Conservation (phyloP, 169 alveolate genomes). For the Perkinsus olseni region DNA sequence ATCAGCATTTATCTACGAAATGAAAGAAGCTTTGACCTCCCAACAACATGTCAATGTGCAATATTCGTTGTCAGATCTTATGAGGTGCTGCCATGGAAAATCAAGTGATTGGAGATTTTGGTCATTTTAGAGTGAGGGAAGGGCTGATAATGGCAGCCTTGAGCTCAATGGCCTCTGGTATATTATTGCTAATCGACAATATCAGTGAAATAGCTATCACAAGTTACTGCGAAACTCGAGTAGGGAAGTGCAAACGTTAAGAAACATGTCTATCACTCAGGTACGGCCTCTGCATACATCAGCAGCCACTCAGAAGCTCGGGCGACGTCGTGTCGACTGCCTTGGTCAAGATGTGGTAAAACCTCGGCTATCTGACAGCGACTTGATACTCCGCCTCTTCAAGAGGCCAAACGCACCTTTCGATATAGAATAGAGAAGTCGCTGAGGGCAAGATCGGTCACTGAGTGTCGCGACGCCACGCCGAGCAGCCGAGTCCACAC, state of each 20-base stretch:
- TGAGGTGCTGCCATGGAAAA: too few species aligned
- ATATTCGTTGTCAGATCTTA: too few species aligned
- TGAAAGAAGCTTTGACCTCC: too few species aligned
- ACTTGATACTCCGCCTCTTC: neutral
- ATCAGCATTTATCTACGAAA: too few species aligned
- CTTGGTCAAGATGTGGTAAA: neutral
- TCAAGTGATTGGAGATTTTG: too few species aligned
- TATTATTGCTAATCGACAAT: too few species aligned
- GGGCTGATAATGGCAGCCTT: too few species aligned
- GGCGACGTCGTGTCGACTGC: neutral
- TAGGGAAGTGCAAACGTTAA: neutral
- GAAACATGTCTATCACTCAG: neutral
- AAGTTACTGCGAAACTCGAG: too few species aligned
- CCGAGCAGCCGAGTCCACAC: neutral
- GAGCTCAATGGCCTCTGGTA: too few species aligned
- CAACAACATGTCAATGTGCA: too few species aligned
- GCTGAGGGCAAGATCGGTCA: neutral
- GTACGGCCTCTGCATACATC: neutral
- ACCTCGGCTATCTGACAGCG: neutral
- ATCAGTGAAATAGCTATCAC: too few species aligned
- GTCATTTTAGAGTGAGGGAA: too few species aligned
- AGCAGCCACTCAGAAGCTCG: neutral
- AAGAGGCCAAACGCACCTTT: neutral
- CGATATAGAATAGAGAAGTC: neutral
- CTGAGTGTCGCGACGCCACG: neutral